These are phyloP conservation scores for Coriolopsis trogii DNA, from an alignment of 1,284 basidiomycete genomes.

Conservation along the genomic window DNA sequence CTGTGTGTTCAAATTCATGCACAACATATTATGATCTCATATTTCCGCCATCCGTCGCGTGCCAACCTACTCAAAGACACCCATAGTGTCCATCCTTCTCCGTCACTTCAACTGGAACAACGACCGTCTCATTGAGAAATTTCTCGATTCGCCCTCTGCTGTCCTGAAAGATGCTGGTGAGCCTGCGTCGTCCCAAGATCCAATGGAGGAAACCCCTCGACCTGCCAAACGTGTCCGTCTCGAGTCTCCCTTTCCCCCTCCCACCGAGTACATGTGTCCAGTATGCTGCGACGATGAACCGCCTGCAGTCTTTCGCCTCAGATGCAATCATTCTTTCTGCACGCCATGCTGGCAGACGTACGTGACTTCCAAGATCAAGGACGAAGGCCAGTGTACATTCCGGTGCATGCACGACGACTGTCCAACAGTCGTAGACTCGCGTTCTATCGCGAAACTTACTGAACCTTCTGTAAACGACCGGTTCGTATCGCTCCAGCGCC, in stretches of 20 bases:
- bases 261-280: conserved; percentile 47
- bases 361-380: conserved; percentile 56
- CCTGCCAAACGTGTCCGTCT: conserved; percentile 34
- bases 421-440: conserved; percentile 50
- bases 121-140: conserved; percentile 60
- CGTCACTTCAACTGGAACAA: conserved; percentile 69
- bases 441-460: conserved; percentile 47
- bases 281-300: conserved; percentile 53
- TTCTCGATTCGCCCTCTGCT: conserved; percentile 51
- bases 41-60: background rate
- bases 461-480: conserved; percentile 37
- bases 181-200: conserved; percentile 18
- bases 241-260: conserved; percentile 25
- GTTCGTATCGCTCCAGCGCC: conserved; percentile 26
- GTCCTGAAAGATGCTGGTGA: conserved; percentile 43
- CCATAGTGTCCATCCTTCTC: conserved; percentile 59
- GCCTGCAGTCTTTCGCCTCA: conserved; percentile 42
- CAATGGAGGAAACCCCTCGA: conserved; percentile 18
- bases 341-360: conserved; percentile 61
- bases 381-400: conserved; percentile 62
- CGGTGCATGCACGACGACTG: conserved; percentile 70
- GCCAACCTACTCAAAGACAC: conserved; percentile 33
- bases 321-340: conserved; percentile 59
- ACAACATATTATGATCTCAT: background rate
- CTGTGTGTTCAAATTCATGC: background rate